These are phyloP conservation scores for Suhomyces coccinellae DNA, from an alignment of 1,139 yeast genomes.

Conservation along the genomic window DNA sequence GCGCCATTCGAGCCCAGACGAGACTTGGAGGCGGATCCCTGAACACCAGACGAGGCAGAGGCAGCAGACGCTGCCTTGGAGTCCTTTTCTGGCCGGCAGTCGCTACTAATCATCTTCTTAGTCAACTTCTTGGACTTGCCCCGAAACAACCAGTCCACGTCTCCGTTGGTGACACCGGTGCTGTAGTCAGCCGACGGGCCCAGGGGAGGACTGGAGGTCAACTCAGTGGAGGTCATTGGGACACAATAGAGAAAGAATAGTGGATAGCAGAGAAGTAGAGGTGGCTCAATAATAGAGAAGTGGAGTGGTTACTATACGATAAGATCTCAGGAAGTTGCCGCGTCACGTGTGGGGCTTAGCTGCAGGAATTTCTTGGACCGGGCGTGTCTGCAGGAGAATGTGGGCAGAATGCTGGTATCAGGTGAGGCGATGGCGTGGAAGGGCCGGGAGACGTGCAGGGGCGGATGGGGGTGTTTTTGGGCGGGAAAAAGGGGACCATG, in stretches of 20 bases:
- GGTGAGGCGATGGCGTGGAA: too few relatives aligned
- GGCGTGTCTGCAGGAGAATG: too few relatives aligned
- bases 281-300: too few relatives aligned
- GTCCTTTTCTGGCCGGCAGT: not conserved
- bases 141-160: constrained; percentile 74
- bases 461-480: too few relatives aligned
- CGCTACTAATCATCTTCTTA: constrained; percentile 34
- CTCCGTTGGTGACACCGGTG: constrained; percentile 66
- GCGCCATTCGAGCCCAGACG: not conserved
- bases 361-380: not conserved
- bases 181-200: constrained; percentile 21
- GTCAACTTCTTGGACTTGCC: constrained; percentile 61
- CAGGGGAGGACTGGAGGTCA: constrained; percentile 6
- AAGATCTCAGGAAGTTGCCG: too few relatives aligned
- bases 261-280: too few relatives aligned
- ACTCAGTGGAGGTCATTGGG: constrained; percentile 3
- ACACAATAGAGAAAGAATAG: not conserved
- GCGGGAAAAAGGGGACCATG: not conserved
- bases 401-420: too few relatives aligned
- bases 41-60: not conserved
- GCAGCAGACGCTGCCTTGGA: not conserved
- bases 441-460: too few relatives aligned
- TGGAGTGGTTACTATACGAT: too few relatives aligned
- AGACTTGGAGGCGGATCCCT: not conserved
- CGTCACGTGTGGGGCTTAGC: too few relatives aligned